Evolutionary conservation across 768 basidiomycete genomes (phyloP).

Genomic region (Russula sp.): DNA sequence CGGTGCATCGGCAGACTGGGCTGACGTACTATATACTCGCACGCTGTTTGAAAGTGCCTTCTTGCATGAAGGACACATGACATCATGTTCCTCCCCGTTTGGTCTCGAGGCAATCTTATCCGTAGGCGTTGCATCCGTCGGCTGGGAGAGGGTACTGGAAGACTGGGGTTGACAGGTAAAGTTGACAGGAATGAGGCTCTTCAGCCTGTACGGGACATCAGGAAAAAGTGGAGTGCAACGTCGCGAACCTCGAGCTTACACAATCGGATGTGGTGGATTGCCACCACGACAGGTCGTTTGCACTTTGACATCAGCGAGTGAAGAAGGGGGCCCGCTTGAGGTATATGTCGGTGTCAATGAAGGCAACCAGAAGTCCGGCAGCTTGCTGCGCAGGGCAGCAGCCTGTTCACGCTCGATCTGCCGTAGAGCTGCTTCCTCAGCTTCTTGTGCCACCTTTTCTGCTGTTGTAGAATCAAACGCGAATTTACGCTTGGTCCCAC

Average conservation of each 20-base stretch:
- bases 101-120: constrained; percentile 33
- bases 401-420: constrained; percentile 83
- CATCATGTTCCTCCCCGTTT: constrained; percentile 49
- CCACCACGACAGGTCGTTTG: constrained; percentile 87
- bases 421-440: constrained; percentile 81
- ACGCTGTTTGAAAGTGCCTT: constrained; percentile 75
- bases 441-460: constrained; percentile 66
- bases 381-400: constrained; percentile 76
- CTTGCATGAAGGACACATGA: constrained; percentile 88
- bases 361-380: constrained; percentile 97
- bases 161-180: constrained; percentile 54
- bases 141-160: constrained; percentile 19
- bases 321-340: constrained; percentile 53
- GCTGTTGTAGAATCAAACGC: constrained; percentile 70
- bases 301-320: constrained; percentile 74
- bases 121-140: constrained; percentile 34
- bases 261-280: constrained; percentile 67
- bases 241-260: constrained; percentile 40
- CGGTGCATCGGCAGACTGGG: not conserved
- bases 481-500: constrained; percentile 78
- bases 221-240: constrained; percentile 5
- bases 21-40: constrained; percentile 56
- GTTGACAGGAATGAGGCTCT: constrained; percentile 74
- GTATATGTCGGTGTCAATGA: constrained; percentile 82
- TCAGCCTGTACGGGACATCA: constrained; percentile 50